Base-by-base conservation (phyloP, 2,329 filamentous ascomycete species). In the Ophiostoma fasciatum region DNA sequence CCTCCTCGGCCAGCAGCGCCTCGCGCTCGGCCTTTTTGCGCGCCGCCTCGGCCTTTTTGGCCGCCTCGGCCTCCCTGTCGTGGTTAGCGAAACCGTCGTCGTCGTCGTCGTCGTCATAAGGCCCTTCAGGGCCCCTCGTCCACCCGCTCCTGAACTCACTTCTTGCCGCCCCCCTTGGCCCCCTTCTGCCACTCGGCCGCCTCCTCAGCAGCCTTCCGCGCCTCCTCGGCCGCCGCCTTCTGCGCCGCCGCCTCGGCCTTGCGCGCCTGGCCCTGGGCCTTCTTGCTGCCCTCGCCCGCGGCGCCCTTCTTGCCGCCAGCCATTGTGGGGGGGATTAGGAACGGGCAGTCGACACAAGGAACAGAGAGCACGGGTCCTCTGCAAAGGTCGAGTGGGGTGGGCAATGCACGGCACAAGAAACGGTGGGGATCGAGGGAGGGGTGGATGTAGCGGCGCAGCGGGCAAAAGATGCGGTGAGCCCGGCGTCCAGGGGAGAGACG, bases 21-120 rank as follows among this genome's bases (percentile, higher is more conserved):
- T 92, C 87, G 33, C 80, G 80, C 55, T 96, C 90, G 35, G 87
- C 88, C 61, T 94, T 96, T 61, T 94, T 93, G 38, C 78, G 75
- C 3, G 81, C 82, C 38, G 68, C 71, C 52, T 92, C 83, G 38
- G 79, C 80, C 48, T 81, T 85, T 60, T 88, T 93, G 33, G 76
- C 77, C 33, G 80, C 82, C 36, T 87, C 84, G 25, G 80, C 78
- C 48, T 92, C 84, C 54, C 87, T 94, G 48, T 32, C 21, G 11
- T 15, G 26, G 26, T 28, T 28, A 28, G 26, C 13, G 17, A 13
- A 20, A 26, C 19, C 14, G 12, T 25, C 17, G 15, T 30, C 17
- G 4, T 29, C 17, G 23, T 28, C 32, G 25, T 15, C 23, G 19
- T 33, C 35, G n/a, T n/a, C n/a, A n/a, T n/a, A n/a, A n/a, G n/a